Evolutionary conservation across 2,329 filamentous ascomycete species (phyloP).

Genomic region (Fusarium veterinarium): DNA sequence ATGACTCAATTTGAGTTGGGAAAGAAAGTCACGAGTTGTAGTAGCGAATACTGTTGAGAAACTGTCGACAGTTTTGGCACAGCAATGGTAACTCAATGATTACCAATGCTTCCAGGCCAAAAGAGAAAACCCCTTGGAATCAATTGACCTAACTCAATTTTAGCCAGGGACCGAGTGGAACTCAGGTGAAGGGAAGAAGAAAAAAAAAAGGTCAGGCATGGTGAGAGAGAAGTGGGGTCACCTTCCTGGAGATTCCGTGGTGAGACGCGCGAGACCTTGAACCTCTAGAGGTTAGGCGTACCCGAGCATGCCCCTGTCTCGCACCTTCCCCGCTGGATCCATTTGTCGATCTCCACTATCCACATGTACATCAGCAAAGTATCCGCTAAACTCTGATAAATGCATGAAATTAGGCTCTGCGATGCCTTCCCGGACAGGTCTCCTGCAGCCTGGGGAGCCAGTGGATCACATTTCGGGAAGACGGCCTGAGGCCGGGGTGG

Average conservation of each 20-base stretch:
- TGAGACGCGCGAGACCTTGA: constrained; percentile 45
- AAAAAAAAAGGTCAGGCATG: constrained; percentile 20
- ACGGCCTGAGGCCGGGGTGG: constrained; percentile 18
- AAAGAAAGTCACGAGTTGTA: neutral
- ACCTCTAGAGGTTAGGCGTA: constrained; percentile 48
- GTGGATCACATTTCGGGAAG: constrained; percentile 27
- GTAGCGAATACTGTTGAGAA: neutral
- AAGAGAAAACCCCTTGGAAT: constrained; percentile 6
- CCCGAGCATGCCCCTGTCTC: constrained; percentile 38
- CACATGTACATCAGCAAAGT: neutral
- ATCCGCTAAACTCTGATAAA: constrained; percentile 20
- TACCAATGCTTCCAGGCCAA: constrained; percentile 15
- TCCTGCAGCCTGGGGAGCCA: constrained; percentile 31
- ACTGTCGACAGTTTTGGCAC: neutral
- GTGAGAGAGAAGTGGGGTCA: constrained; percentile 26
- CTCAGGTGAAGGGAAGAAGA: constrained; percentile 13
- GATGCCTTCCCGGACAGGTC: constrained; percentile 4
- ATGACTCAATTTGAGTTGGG: constrained; percentile 3
- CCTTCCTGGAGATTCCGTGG: constrained; percentile 41
- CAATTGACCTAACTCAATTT: constrained; percentile 7
- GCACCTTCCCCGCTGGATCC: constrained; percentile 29
- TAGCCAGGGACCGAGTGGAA: constrained; percentile 31
- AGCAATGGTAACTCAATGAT: neutral
- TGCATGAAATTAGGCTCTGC: constrained; percentile 25
- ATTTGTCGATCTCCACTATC: constrained; percentile 11